These are phyloP conservation scores for Zymoseptoria pseudotritici DNA, from an alignment of 2,329 filamentous ascomycete genomes.

Conservation along the genomic window DNA sequence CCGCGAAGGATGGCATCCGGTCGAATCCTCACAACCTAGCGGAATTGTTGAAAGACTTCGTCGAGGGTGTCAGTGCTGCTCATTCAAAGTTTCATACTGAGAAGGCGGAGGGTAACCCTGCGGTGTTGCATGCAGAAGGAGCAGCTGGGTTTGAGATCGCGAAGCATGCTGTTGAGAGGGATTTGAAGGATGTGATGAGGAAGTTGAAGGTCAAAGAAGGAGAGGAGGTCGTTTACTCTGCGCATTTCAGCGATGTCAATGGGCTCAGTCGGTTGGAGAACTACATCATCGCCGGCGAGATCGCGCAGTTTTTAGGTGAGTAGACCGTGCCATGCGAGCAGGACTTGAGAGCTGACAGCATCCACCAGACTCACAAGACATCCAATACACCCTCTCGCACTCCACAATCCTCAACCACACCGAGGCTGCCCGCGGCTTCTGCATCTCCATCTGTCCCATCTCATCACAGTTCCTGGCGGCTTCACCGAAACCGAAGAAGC, in stretches of 20 bases:
- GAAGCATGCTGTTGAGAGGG: constrained; percentile 26
- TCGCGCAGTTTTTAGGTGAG: constrained; percentile 27
- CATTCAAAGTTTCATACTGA: constrained; percentile 26
- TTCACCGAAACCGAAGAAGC: constrained; percentile 17
- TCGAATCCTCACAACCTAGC: constrained; percentile 21
- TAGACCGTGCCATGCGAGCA: neutral
- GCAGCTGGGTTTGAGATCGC: constrained; percentile 24
- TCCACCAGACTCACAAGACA: constrained; percentile 20
- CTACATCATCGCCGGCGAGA: constrained; percentile 30
- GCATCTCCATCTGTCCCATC: constrained; percentile 27
- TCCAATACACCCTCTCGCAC: constrained; percentile 28
- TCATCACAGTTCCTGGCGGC: constrained; percentile 21
- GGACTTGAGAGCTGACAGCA: neutral
- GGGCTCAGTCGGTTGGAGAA: constrained; percentile 31
- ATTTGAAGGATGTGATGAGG: constrained; percentile 24
- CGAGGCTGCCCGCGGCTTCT: constrained; percentile 27
- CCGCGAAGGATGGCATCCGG: constrained; percentile 23
- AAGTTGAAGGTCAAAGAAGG: constrained; percentile 16
- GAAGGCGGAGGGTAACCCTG: constrained; percentile 26
- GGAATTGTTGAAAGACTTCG: constrained; percentile 25
- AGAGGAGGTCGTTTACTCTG: constrained; percentile 23
- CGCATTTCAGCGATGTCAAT: constrained; percentile 32
- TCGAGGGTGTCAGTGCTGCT: constrained; percentile 22
- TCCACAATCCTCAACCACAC: constrained; percentile 28
- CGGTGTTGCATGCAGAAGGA: constrained; percentile 21